Evolutionary conservation across 2,329 filamentous ascomycete species (phyloP), one percentile per base, ranked within the genome.

Genomic region (Scedosporium apiospermum): DNA sequence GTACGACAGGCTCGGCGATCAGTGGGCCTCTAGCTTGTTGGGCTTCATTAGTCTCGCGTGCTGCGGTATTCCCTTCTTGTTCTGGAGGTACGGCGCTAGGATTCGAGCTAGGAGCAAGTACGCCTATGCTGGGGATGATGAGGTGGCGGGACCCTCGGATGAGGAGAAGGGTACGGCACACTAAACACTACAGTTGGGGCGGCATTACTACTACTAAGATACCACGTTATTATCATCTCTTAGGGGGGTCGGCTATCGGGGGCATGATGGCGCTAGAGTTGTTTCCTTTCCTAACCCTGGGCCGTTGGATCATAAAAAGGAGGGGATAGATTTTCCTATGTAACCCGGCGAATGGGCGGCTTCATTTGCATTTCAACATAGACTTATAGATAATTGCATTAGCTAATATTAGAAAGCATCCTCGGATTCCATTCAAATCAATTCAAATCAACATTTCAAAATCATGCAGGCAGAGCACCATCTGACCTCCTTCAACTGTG

Each of bases 31-130:
- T 59, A 81, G 82, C 0, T 78, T 95, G 9, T 76, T 95, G 7
- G 90, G 83, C 0, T 93, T 93, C 68, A 80, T 96, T 67, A 84
- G 82, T 16, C 76, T 96, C 5, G 88, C 84, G 0, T 96, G 91
- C 76, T 96, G 91, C 72, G 84, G 80, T 0, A 96, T 96, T 67
- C 91, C 91, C 0, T 96, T 88, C 71, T 73, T 90, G 27, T 96
- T 96, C 75, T 96, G 88, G 79, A 85, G 79, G 69, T 91, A 84
- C 68, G 91, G 91, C 3, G 89, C 86, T 16, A 72, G 73, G 4
- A 96, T 96, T 67, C 80, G 91, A 4, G 78, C 77, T 62, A 78
- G 80, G 64, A 90, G 86, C 69, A 88, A 84, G 73, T 96, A 85
- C 70, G 91, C 91, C 0, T 96, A 90, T 65, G 76, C 74, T n/a